phyloP scores from a whole-genome alignment of 2,329 filamentous ascomycete species.

The Teratosphaeria destructans region DNA sequence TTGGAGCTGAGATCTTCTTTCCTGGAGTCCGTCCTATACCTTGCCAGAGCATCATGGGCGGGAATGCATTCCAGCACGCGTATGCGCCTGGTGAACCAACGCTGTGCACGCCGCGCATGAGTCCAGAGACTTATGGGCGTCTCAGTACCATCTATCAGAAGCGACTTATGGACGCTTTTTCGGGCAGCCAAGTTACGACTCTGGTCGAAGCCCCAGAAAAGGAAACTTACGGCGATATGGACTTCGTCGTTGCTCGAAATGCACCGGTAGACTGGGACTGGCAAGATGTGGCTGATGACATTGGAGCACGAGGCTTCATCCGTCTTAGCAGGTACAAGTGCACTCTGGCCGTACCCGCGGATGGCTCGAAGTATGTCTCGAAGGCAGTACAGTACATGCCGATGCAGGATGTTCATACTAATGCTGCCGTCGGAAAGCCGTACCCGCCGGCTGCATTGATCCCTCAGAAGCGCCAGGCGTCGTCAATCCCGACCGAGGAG shows the following conservation, averaged over 20 bases:
- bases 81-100: constrained; percentile 29
- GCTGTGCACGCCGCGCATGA: constrained; percentile 58
- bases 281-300: not conserved
- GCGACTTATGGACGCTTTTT: constrained; percentile 36
- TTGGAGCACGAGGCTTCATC: constrained; percentile 6
- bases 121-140: constrained; percentile 43
- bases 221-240: constrained; percentile 59
- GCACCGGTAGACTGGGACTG: constrained; percentile 7
- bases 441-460: too few species aligned
- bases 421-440: not conserved
- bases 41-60: constrained; percentile 47
- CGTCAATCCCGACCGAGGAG: constrained; percentile 4
- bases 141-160: constrained; percentile 39
- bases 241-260: constrained; percentile 48
- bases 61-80: constrained; percentile 44
- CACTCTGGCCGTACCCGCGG: constrained; percentile 14
- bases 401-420: not conserved
- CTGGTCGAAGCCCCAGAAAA: constrained; percentile 64
- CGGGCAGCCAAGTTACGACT: constrained; percentile 44
- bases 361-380: constrained; percentile 4
- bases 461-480: not conserved
- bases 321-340: constrained; percentile 5
- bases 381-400: constrained; percentile 10
- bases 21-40: not conserved
- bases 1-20: not conserved